Conservation (phyloP, 345 rosid species). For the Nasturtium officinale region DNA sequence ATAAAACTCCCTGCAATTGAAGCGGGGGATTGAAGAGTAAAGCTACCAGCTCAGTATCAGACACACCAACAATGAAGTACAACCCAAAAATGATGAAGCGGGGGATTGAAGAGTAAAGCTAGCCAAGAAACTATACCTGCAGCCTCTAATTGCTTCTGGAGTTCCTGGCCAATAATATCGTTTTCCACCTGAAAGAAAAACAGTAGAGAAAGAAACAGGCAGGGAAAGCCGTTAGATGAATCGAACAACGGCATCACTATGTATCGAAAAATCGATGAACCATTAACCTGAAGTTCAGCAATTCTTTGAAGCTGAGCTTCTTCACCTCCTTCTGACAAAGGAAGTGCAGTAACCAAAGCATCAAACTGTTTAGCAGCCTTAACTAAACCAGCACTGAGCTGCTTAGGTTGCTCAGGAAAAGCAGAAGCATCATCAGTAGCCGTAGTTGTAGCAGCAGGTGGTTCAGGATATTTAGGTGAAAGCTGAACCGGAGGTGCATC, state of each 20-base stretch:
- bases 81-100: not conserved
- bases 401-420: slow-evolving; percentile 73
- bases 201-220: not conserved
- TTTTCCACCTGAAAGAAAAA: slow-evolving; percentile 65
- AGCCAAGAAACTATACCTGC: slow-evolving; percentile 55
- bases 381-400: slow-evolving; percentile 77
- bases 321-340: slow-evolving; percentile 86
- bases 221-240: not conserved
- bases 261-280: not conserved
- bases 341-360: slow-evolving; percentile 90
- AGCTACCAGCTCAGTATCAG: too few relatives aligned
- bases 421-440: slow-evolving; percentile 57
- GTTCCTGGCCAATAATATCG: slow-evolving; percentile 82
- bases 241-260: not conserved
- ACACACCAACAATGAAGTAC: not conserved
- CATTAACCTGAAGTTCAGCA: slow-evolving; percentile 68
- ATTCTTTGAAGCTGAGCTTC: slow-evolving; percentile 87
- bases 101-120: not conserved
- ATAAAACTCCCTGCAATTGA: slow-evolving; percentile 1
- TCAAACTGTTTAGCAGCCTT: slow-evolving; percentile 99
- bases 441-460: slow-evolving; percentile 54
- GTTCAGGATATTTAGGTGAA: slow-evolving; percentile 82
- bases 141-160: slow-evolving; percentile 90
- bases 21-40: too few relatives aligned
- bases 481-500: slow-evolving; percentile 86